Conservation (phyloP, 306 rosid genomes). For the Astragalus glycyphyllos region DNA sequence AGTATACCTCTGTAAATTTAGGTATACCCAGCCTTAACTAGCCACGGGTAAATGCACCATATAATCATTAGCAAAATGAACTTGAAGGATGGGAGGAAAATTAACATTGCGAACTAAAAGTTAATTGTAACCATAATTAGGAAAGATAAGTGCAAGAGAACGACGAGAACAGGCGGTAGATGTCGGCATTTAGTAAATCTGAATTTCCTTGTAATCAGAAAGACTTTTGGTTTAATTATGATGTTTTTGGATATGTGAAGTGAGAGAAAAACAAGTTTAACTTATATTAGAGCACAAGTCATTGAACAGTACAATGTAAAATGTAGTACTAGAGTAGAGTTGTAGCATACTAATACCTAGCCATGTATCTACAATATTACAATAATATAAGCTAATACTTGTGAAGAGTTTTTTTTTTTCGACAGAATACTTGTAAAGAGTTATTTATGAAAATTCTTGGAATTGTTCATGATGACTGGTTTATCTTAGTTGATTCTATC, state of each 20-base stretch:
- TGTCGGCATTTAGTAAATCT: conserved; percentile 1
- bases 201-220: conserved; percentile 21
- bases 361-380: not conserved
- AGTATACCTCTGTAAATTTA: conserved; percentile 14
- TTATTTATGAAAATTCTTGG: conserved; percentile 17
- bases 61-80: conserved; percentile 16
- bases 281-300: not conserved
- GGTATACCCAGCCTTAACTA: conserved; percentile 23
- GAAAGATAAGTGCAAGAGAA: conserved; percentile 4
- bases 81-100: conserved; percentile 6
- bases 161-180: not conserved
- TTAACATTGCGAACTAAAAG: conserved; percentile 9
- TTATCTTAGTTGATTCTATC: not conserved
- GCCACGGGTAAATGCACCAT: too few species aligned
- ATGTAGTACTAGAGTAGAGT: not conserved
- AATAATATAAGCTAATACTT: conserved; percentile 5
- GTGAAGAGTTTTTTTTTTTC: not conserved
- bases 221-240: not conserved
- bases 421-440: not conserved
- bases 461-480: conserved; percentile 6
- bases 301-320: not conserved
- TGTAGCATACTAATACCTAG: conserved; percentile 12
- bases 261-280: conserved; percentile 3
- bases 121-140: not conserved
- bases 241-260: conserved; percentile 9